Evolutionary conservation across 2,329 filamentous ascomycete species (phyloP).

Genomic region (Claviceps africana): DNA sequence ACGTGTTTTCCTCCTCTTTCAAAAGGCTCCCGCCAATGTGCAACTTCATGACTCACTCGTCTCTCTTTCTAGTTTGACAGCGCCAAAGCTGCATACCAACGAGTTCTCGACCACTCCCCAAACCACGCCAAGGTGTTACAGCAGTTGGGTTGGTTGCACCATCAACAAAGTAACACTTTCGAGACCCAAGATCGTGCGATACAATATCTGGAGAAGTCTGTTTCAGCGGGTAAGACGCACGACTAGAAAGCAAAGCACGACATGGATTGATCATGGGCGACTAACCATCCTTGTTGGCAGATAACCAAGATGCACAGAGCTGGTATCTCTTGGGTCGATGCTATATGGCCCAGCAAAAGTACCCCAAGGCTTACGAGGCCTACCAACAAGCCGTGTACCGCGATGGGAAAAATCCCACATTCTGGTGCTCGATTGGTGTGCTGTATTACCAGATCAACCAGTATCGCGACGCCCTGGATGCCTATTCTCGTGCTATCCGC

Average conservation of each 20-base stretch:
- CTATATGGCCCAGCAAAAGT: slow-evolving; percentile 99
- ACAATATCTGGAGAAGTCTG: slow-evolving; percentile 93
- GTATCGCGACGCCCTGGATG: slow-evolving; percentile 93
- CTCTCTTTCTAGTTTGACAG: slow-evolving; percentile 61
- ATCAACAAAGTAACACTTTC: slow-evolving; percentile 87
- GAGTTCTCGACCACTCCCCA: slow-evolving; percentile 85
- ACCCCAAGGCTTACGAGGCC: slow-evolving; percentile 94
- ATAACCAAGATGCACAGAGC: slow-evolving; percentile 90
- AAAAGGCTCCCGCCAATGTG: neutral
- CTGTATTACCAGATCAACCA: slow-evolving; percentile 99
- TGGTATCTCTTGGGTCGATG: slow-evolving; percentile 96
- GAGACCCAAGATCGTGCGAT: slow-evolving; percentile 91
- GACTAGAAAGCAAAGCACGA: neutral
- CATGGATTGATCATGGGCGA: neutral
- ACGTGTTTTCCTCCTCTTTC: slow-evolving; percentile 26
- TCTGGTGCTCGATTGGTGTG: slow-evolving; percentile 98
- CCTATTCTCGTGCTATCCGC: slow-evolving; percentile 90
- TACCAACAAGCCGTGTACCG: slow-evolving; percentile 98
- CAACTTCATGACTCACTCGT: slow-evolving; percentile 20
- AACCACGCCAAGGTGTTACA: slow-evolving; percentile 97
- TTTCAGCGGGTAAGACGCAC: slow-evolving; percentile 61
- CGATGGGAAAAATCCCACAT: slow-evolving; percentile 92
- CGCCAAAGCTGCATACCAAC: slow-evolving; percentile 82
- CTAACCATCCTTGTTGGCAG: slow-evolving; percentile 30
- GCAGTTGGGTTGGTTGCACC: slow-evolving; percentile 93